These are phyloP conservation scores for Phytophthora litchii DNA, from an alignment of 352 stramenopile genomes.

Conservation along the genomic window DNA sequence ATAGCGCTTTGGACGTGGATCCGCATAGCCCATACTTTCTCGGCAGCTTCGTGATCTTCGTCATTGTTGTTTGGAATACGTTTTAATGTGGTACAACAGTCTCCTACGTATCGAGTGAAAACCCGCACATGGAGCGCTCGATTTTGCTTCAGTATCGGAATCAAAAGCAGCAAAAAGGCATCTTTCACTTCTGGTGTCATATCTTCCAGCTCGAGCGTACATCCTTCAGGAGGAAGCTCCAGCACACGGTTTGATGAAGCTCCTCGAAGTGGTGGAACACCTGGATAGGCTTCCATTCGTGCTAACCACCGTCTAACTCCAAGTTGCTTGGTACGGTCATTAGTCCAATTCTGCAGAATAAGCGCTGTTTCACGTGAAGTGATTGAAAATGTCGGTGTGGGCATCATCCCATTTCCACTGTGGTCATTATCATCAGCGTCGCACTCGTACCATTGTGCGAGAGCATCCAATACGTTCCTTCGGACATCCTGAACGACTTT, in stretches of 20 bases:
- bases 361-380: conserved; percentile 60
- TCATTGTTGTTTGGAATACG: conserved; percentile 4
- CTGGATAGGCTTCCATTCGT: conserved; percentile 42
- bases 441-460: conserved; percentile 58
- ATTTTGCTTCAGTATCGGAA: conserved; percentile 72
- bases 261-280: conserved; percentile 25
- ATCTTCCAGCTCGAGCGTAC: conserved; percentile 54
- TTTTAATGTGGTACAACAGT: not conserved
- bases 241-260: conserved; percentile 19
- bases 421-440: conserved; percentile 15
- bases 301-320: conserved; percentile 53
- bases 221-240: conserved; percentile 34
- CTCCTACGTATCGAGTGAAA: conserved; percentile 50
- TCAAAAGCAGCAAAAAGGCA: conserved; percentile 68
- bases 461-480: conserved; percentile 37
- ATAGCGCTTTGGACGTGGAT: conserved; percentile 56
- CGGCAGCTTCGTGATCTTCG: conserved; percentile 5
- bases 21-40: conserved; percentile 63
- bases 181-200: conserved; percentile 79
- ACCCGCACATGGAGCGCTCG: conserved; percentile 52
- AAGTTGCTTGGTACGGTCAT: conserved; percentile 41
- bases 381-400: conserved; percentile 55
- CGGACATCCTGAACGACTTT: conserved; percentile 39
- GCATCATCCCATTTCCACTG: conserved; percentile 20
- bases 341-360: conserved; percentile 70